Base-by-base conservation (phyloP, 306 rosid species). In the Biancaea sappan region DNA sequence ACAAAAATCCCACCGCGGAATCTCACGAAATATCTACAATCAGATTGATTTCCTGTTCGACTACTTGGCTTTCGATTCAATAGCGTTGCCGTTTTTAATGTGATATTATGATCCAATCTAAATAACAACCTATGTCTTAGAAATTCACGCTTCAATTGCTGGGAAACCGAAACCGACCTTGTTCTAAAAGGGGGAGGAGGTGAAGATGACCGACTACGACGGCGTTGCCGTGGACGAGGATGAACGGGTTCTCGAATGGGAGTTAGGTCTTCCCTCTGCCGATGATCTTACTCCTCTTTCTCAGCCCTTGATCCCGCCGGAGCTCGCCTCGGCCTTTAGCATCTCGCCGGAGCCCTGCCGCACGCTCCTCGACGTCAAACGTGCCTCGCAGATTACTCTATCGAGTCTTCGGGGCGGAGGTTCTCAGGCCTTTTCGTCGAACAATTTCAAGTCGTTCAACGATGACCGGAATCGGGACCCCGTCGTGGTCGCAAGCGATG, bases 311-410 rank as follows among this genome's bases (percentile, higher is more conserved):
- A 88, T 92, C 37, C 85, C 97, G 41, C 87, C 84, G 62, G 95
- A 90, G 73, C 88, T 94, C 1, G 97, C 97, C 7, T 77, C 91
- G 26, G 99, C 97, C 56, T 94, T 94, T 73, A 86, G 96, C 65
- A 94, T 94, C 69, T 80, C 90, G 4, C 96, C 91, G 81, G 92
- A 72, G 82, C 87, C 92, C 4, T 56, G 22, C 61, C 90, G 93
- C 40, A 81, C 92, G 0, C 28, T 58, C 40, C 1, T 77, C 28
- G 99, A 94, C 16, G 99, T 94, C 54, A 87, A 86, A 71, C 96
- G 88, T 41, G 97, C 97, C 4, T 91, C 99, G 16, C 83, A 77
- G 26, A 84, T 76, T 57, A 91, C 95, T n/a, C 74, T 94, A 19
- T 83, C 91, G 8, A 75, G 80, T 16, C 83, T 94, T 28, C 97